phyloP scores from a whole-genome alignment of 305 asterid genomes.

The Ilex paraguariensis region DNA sequence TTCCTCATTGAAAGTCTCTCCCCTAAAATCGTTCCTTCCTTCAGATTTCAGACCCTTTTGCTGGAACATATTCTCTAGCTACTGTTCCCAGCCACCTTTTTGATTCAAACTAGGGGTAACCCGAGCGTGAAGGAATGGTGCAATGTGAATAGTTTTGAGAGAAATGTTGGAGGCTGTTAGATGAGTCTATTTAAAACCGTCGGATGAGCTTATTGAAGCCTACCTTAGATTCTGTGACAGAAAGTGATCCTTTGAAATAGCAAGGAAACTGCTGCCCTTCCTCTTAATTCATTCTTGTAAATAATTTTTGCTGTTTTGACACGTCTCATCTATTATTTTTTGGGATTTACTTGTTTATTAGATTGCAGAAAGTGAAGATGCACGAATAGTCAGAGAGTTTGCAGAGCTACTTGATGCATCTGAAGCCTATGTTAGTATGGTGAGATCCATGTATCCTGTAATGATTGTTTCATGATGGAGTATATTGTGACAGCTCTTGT shows the following conservation, averaged over 20 bases:
- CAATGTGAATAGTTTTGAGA: no score
- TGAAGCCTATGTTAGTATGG: slow-evolving; percentile 42
- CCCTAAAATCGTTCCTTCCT: no score
- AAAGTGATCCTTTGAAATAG: not conserved
- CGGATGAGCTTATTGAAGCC: no score
- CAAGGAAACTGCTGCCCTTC: not conserved
- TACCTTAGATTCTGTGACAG: not conserved
- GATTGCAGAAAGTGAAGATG: slow-evolving; percentile 72
- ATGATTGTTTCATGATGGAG: slow-evolving; percentile 6
- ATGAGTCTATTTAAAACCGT: no score
- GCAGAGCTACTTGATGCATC: slow-evolving; percentile 67
- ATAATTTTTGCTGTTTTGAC: not conserved
- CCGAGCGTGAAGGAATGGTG: no score
- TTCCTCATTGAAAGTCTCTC: no score
- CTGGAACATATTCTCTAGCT: no score
- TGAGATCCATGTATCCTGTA: slow-evolving; percentile 18
- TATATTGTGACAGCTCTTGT: slow-evolving; percentile 13
- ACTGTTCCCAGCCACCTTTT: no score
- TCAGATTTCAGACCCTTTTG: no score
- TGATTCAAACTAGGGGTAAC: no score
- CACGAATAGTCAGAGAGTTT: slow-evolving; percentile 59
- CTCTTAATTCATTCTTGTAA: not conserved
- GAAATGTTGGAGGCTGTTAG: no score
- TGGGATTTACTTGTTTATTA: slow-evolving; percentile 32
- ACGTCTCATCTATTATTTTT: slow-evolving; percentile 11